Evolutionary conservation across 2,329 filamentous ascomycete genomes (phyloP).

Genomic region (Scedosporium boydii): DNA sequence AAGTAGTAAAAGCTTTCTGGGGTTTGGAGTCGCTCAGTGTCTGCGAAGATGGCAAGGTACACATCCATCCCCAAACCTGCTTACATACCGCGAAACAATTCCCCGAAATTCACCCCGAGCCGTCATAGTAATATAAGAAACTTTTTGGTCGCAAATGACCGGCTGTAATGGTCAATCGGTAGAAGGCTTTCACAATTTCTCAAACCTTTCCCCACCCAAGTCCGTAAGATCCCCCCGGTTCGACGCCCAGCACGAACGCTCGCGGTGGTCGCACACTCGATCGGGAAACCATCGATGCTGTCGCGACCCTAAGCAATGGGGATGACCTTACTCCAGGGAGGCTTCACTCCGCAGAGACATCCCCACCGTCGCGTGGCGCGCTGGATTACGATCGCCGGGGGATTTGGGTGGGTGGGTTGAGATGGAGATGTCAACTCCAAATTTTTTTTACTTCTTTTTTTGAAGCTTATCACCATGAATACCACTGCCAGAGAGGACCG

Average conservation of each 20-base stretch:
- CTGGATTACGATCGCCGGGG: constrained; percentile 56
- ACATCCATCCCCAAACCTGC: neutral
- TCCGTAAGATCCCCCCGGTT: constrained; percentile 43
- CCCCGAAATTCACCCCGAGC: neutral
- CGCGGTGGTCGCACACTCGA: constrained; percentile 56
- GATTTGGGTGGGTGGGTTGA: constrained; percentile 45
- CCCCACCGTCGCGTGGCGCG: constrained; percentile 62
- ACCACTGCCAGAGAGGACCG: neutral
- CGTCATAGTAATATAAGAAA: neutral
- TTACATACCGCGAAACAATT: neutral
- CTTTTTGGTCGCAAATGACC: constrained; percentile 6
- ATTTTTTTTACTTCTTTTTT: constrained; percentile 23
- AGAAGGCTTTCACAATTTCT: constrained; percentile 46
- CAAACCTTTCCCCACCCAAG: constrained; percentile 39
- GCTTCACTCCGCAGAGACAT: constrained; percentile 63
- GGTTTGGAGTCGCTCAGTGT: neutral
- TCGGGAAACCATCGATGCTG: constrained; percentile 58
- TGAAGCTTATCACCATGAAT: neutral
- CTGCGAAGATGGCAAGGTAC: neutral
- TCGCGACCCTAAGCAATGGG: constrained; percentile 57
- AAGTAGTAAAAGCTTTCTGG: too few relatives aligned
- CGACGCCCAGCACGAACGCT: constrained; percentile 60
- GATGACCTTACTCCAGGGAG: constrained; percentile 57
- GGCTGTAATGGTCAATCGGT: constrained; percentile 55
- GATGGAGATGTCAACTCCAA: constrained; percentile 46